phyloP scores from a whole-genome alignment of 192 early-diverging fungal species.

The Mortierella antarctica region DNA sequence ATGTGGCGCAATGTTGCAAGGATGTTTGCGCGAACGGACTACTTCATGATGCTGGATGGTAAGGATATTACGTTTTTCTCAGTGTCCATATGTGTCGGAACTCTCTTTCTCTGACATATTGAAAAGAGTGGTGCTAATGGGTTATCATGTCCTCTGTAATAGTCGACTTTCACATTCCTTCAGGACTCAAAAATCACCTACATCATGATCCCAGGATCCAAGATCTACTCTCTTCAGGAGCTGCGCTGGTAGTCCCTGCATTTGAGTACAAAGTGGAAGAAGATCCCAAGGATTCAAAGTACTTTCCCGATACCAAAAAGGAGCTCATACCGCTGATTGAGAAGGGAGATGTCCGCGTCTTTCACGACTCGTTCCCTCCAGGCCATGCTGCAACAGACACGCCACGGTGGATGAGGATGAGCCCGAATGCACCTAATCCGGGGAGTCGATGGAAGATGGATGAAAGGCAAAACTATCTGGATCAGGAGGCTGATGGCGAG shows the following conservation, averaged over 20 bases:
- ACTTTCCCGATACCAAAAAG: slow-evolving; percentile 63
- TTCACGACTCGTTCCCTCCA: slow-evolving; percentile 62
- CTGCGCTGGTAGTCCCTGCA: slow-evolving; percentile 66
- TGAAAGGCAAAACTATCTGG: slow-evolving; percentile 25
- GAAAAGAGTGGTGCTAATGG: background rate
- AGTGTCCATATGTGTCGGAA: background rate
- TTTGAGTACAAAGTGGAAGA: slow-evolving; percentile 65
- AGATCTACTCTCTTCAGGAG: slow-evolving; percentile 58
- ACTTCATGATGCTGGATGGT: slow-evolving; percentile 72
- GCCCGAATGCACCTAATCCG: background rate
- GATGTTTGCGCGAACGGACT: slow-evolving; percentile 71
- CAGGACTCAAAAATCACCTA: slow-evolving; percentile 57
- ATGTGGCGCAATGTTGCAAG: slow-evolving; percentile 74
- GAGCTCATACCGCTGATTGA: slow-evolving; percentile 55
- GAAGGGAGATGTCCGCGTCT: slow-evolving; percentile 64
- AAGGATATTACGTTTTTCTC: background rate
- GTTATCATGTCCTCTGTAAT: background rate
- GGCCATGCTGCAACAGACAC: slow-evolving; percentile 71
- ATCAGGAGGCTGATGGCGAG: slow-evolving; percentile 47
- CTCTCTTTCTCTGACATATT: background rate
- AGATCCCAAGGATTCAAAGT: slow-evolving; percentile 61
- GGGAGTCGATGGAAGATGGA: background rate
- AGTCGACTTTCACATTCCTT: slow-evolving; percentile 69
- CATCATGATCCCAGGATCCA: slow-evolving; percentile 54
- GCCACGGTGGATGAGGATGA: slow-evolving; percentile 52